These are phyloP conservation scores for Cordia subcordata DNA, from an alignment of 257 asterid genomes.

Conservation along the genomic window DNA sequence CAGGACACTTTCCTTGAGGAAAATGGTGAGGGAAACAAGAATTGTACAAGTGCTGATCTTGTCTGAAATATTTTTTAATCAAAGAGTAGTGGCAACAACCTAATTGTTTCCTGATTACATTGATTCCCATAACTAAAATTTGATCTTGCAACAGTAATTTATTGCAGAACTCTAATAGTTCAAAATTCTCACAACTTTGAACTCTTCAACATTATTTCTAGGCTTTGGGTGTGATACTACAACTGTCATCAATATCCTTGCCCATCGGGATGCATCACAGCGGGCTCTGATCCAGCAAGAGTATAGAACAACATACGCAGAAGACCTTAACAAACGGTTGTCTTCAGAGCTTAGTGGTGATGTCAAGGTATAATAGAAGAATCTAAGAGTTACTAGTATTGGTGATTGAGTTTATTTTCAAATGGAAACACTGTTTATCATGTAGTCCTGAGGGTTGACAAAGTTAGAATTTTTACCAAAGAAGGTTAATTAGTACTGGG, in stretches of 20 bases:
- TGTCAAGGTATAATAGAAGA: slow-evolving; percentile 42
- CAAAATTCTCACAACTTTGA: no score
- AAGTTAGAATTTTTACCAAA: no score
- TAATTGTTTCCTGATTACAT: no score
- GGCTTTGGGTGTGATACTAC: slow-evolving; percentile 95
- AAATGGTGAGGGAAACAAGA: no score
- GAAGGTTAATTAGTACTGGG: no score
- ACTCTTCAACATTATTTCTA: slow-evolving; percentile 6
- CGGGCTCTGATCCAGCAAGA: slow-evolving; percentile 85
- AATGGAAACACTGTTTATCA: background rate
- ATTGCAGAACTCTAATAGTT: no score
- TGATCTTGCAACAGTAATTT: no score
- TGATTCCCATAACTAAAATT: no score
- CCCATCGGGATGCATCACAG: slow-evolving; percentile 80
- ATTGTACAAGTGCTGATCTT: no score
- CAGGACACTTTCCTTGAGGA: no score
- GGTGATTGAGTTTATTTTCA: background rate
- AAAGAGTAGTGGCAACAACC: no score
- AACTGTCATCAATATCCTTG: slow-evolving; percentile 67
- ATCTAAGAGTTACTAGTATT: background rate
- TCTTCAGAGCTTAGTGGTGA: slow-evolving; percentile 83
- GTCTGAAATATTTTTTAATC: no score
- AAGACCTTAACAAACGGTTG: slow-evolving; percentile 68
- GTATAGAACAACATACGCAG: slow-evolving; percentile 58
- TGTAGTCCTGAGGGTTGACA: background rate